Conservation (phyloP, 2,329 filamentous ascomycete genomes). For the Pyrenophora teres region DNA sequence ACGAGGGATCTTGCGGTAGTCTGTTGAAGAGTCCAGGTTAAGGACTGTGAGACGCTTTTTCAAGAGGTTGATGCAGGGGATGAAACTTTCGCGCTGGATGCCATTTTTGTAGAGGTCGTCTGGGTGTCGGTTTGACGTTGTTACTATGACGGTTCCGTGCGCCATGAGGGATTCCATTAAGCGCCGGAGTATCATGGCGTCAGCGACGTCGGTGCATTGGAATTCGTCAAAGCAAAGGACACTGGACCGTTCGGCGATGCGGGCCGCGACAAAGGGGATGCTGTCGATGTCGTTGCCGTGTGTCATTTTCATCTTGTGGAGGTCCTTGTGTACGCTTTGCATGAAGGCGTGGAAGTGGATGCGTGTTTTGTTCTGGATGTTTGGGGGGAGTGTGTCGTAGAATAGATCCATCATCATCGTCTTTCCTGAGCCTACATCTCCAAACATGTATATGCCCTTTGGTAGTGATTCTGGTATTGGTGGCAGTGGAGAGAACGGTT, state of each 20-base stretch:
- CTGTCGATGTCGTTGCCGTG: slow-evolving; percentile 89
- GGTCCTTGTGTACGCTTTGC: slow-evolving; percentile 91
- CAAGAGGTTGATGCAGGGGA: slow-evolving; percentile 92
- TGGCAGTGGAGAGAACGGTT: slow-evolving; percentile 44
- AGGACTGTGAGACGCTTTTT: slow-evolving; percentile 84
- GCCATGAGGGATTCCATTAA: slow-evolving; percentile 91
- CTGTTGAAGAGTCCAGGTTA: slow-evolving; percentile 91
- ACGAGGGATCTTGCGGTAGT: slow-evolving; percentile 95
- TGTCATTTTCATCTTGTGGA: slow-evolving; percentile 88
- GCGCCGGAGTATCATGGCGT: slow-evolving; percentile 94
- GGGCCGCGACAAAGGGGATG: slow-evolving; percentile 90
- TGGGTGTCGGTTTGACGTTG: slow-evolving; percentile 95
- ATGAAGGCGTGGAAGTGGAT: slow-evolving; percentile 99
- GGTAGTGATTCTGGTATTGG: slow-evolving; percentile 75
- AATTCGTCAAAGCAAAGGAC: slow-evolving; percentile 99
- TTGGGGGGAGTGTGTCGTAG: slow-evolving; percentile 84
- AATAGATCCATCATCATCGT: slow-evolving; percentile 99
- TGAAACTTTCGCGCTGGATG: slow-evolving; percentile 91
- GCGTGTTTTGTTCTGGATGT: slow-evolving; percentile 80
- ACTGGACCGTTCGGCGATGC: slow-evolving; percentile 81
- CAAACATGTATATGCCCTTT: slow-evolving; percentile 90
- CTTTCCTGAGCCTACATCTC: slow-evolving; percentile 96
- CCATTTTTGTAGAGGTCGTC: slow-evolving; percentile 98
- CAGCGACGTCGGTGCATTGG: slow-evolving; percentile 96
- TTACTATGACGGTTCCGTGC: slow-evolving; percentile 94